A percentile compares a stretch with the other conserved stretches of the same genome.
These are phyloP conservation scores for Phycomyces nitens DNA, from an alignment of 192 early-diverging fungal genomes.

Conservation along the genomic window DNA sequence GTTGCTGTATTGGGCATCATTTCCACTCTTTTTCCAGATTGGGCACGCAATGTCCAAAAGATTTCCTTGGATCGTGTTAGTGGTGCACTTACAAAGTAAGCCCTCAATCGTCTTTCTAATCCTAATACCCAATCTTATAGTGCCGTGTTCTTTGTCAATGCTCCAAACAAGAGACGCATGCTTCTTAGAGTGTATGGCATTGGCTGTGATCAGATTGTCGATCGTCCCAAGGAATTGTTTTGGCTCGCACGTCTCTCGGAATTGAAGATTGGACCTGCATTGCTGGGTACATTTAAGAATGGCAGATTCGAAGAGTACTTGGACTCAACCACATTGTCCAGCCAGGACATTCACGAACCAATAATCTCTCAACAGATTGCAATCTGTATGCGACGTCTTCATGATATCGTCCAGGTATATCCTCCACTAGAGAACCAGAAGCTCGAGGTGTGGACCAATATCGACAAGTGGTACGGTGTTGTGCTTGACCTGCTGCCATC, in stretches of 20 bases:
- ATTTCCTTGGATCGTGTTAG: conserved; percentile 48
- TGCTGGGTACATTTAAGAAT: conserved; percentile 76
- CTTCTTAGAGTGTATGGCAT: conserved; percentile 78
- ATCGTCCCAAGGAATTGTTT: conserved; percentile 72
- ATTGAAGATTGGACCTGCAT: conserved; percentile 67
- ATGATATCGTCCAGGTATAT: conserved; percentile 62
- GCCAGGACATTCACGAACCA: conserved; percentile 61
- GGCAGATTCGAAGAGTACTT: conserved; percentile 83
- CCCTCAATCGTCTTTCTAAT: not conserved
- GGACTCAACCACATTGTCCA: conserved; percentile 66
- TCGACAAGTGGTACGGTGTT: conserved; percentile 58
- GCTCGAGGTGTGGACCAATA: conserved; percentile 61
- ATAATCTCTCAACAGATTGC: conserved; percentile 70
- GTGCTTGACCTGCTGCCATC: conserved; percentile 16
- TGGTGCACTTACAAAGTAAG: conserved; percentile 65
- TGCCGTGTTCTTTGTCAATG: conserved; percentile 27
- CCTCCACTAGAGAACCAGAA: conserved; percentile 43
- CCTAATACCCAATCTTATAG: not conserved
- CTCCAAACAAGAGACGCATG: conserved; percentile 9
- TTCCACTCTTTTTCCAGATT: conserved; percentile 23
- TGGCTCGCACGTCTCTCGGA: conserved; percentile 71
- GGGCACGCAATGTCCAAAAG: conserved; percentile 22
- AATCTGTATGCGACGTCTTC: conserved; percentile 60
- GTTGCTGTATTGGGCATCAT: conserved; percentile 9
- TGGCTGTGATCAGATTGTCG: conserved; percentile 75